A percentile compares a stretch with the other conserved stretches of the same genome.
Conservation (phyloP, 202 grass and related monocot genomes). For the Setaria viridis region DNA sequence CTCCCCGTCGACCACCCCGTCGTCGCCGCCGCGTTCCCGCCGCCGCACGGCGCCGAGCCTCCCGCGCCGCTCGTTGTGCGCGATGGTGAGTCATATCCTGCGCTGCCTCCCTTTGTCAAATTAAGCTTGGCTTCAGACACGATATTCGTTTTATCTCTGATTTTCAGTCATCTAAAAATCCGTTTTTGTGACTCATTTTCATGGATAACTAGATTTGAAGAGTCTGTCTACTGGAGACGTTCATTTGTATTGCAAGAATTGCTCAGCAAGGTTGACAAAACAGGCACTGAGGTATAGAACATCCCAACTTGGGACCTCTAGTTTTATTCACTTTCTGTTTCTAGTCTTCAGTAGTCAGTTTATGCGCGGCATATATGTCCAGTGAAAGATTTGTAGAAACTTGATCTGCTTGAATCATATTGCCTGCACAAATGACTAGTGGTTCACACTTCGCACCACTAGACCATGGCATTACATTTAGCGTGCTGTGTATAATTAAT, state of each 20-base stretch:
- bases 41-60: not conserved
- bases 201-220: slow-evolving; percentile 62
- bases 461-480: not conserved
- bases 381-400: not conserved
- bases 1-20: slow-evolving; percentile 87
- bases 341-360: slow-evolving; percentile 7
- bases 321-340: not conserved
- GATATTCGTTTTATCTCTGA: slow-evolving; percentile 21
- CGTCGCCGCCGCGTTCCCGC: slow-evolving; percentile 57
- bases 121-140: not conserved
- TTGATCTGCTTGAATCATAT: slow-evolving; percentile 32
- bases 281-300: slow-evolving; percentile 71
- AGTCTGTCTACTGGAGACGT: slow-evolving; percentile 61
- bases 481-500: not conserved
- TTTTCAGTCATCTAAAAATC: slow-evolving; percentile 12
- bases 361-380: not conserved
- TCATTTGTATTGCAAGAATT: slow-evolving; percentile 77
- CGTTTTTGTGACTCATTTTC: slow-evolving; percentile 4
- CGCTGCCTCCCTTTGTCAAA: not conserved
- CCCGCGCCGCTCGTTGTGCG: slow-evolving; percentile 50
- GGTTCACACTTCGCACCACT: not conserved
- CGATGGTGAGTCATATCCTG: slow-evolving; percentile 50
- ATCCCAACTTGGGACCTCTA: not conserved
- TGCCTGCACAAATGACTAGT: not conserved
- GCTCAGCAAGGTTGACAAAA: slow-evolving; percentile 77